Percentiles rank a stretch among this genome's conserved stretches.
These are phyloP conservation scores for Cenococcum geophilum DNA, from an alignment of 495 filamentous ascomycete species.

Conservation along the genomic window DNA sequence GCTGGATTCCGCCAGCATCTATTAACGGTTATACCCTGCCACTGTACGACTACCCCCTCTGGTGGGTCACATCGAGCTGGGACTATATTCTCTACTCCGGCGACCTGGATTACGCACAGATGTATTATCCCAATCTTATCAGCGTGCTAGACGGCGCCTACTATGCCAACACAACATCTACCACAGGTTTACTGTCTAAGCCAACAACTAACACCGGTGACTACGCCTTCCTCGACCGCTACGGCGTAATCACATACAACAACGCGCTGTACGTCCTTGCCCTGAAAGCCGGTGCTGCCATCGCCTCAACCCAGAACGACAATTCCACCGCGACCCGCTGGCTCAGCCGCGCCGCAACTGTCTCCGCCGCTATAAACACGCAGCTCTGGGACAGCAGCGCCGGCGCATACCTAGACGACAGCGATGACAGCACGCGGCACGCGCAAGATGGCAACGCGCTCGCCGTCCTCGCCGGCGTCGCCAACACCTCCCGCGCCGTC, in stretches of 20 bases:
- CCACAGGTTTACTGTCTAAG: constrained; percentile 34
- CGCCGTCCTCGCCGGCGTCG: constrained; percentile 39
- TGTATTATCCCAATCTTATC: constrained; percentile 39
- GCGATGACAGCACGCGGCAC: constrained; percentile 24
- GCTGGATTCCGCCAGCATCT: constrained; percentile 49
- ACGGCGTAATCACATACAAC: constrained; percentile 45
- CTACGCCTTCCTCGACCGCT: constrained; percentile 46
- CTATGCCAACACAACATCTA: constrained; percentile 13
- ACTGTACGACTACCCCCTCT: constrained; percentile 46
- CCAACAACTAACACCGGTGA: constrained; percentile 37
- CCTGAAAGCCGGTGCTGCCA: constrained; percentile 39
- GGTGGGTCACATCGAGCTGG: constrained; percentile 43
- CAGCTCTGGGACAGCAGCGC: neutral
- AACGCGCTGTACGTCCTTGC: constrained; percentile 46
- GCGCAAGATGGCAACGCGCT: constrained; percentile 47
- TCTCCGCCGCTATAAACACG: neutral
- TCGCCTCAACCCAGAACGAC: constrained; percentile 35
- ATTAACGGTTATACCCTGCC: constrained; percentile 44
- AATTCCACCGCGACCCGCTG: constrained; percentile 37
- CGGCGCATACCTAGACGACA: constrained; percentile 4
- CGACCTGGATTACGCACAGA: constrained; percentile 31
- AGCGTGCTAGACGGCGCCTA: constrained; percentile 37
- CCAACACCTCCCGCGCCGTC: constrained; percentile 31
- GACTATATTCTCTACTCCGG: constrained; percentile 46
- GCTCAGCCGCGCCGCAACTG: constrained; percentile 33